Conservation (phyloP, 805 yeast species). For the Wickerhamiella occidentalis region DNA sequence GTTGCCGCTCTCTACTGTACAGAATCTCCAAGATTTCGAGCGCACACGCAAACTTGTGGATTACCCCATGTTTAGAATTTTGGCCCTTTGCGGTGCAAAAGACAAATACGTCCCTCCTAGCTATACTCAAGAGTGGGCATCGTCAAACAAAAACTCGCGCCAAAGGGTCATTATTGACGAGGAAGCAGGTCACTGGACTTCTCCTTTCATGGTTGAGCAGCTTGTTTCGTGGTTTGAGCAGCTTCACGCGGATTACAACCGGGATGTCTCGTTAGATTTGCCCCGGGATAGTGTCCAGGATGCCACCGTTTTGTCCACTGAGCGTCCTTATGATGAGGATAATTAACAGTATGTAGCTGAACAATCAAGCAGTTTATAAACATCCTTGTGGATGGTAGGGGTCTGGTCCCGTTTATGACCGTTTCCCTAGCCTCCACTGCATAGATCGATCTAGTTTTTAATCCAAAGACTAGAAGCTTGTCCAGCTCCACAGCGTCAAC, state of each 20-base stretch:
- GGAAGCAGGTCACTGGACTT: slow-evolving; percentile 26
- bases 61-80: slow-evolving; percentile 18
- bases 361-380: too few relatives aligned
- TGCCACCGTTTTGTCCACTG: neutral
- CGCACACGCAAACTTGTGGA: neutral
- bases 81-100: slow-evolving; percentile 28
- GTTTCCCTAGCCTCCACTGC: too few relatives aligned
- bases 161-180: slow-evolving; percentile 23
- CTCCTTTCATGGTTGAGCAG: slow-evolving; percentile 24
- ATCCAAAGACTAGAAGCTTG: too few relatives aligned
- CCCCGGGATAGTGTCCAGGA: neutral
- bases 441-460: too few relatives aligned
- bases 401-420: too few relatives aligned
- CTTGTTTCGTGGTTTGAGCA: slow-evolving; percentile 21
- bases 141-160: slow-evolving; percentile 15
- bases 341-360: too few relatives aligned
- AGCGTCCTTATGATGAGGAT: slow-evolving; percentile 9
- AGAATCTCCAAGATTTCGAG: slow-evolving; percentile 11
- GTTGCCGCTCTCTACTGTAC: slow-evolving; percentile 6
- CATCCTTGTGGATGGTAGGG: too few relatives aligned
- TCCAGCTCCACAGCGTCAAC: too few relatives aligned
- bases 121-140: slow-evolving; percentile 26
- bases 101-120: slow-evolving; percentile 30
- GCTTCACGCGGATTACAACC: neutral
- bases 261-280: neutral